Evolutionary conservation across 768 basidiomycete species (phyloP), one percentile per base, ranked within the genome.

Genomic region (Lanmaoa rubissima): DNA sequence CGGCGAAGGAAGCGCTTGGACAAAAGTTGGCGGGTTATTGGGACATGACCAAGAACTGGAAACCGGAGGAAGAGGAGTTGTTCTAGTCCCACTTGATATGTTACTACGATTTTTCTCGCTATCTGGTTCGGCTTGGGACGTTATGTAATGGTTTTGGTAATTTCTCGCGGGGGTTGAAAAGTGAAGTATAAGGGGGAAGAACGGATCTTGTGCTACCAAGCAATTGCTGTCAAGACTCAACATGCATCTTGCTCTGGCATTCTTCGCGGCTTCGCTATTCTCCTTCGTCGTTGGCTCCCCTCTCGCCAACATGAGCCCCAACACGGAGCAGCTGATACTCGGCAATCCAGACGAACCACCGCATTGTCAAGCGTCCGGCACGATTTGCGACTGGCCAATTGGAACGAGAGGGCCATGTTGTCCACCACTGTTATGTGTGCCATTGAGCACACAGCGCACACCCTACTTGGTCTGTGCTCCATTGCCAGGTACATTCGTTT

Each of bases 31-130:
- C 87, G 47, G 91, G 92, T 0, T 90, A 94, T 69, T 98, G 95
- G 95, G 96, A 98, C 71, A 82, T 91, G 72, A 86, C 93, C 31
- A 97, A 94, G 84, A 89, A 90, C 65, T 92, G 87, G 84, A 90
- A 84, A 69, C 81, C 84, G 5, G 87, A 90, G 70, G 91, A 93
- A 52, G 89, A 91, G 62, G 88, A 91, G 55, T 61, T 85, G 63
- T 83, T 84, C 65, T 87, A 68, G 74, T 65, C n/a, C 1, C 38
- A 40, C 14, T 19, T 14, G 19, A 31, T 51, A 35, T 21, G 13
- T 50, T 51, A 34, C 34, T 24, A 26, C 11, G 24, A 5, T 50
- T 40, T 28, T 36, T 26, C 13, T 21, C 11, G 35, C 35, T 36
- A 19, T 19, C n/a, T 13, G 12, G n/a, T n/a, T 42, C 24, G 1